phyloP scores from a whole-genome alignment of 768 basidiomycete species.

The Leucosporidium creatinivorum region DNA sequence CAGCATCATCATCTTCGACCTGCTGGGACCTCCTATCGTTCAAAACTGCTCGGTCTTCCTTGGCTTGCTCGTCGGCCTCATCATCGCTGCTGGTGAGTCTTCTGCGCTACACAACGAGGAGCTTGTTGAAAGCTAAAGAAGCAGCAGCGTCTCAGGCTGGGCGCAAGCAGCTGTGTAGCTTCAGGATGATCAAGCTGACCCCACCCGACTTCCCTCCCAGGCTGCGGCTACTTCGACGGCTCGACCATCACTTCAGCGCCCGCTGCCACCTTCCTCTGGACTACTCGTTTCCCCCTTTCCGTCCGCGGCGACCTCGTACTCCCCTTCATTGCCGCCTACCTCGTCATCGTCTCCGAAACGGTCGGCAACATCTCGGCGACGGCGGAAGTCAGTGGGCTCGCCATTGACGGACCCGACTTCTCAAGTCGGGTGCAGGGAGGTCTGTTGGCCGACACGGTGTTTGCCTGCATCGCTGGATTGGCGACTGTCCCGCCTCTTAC shows the following conservation, averaged over 20 bases:
- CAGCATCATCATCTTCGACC: conserved; percentile 61
- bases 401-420: conserved; percentile 61
- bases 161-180: no score
- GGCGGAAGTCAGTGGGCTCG: neutral
- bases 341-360: conserved; percentile 51
- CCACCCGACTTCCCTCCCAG: no score
- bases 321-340: conserved; percentile 58
- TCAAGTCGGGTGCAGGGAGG: conserved; percentile 77
- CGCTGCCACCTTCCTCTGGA: conserved; percentile 56
- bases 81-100: conserved; percentile 54
- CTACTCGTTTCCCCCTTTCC: conserved; percentile 64
- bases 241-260: conserved; percentile 60
- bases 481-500: conserved; percentile 72
- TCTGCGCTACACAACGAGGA: conserved; percentile 35
- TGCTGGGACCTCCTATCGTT: conserved; percentile 76
- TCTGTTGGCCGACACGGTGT: conserved; percentile 65
- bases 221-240: conserved; percentile 65
- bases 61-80: conserved; percentile 55
- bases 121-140: no score
- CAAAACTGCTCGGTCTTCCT: conserved; percentile 49
- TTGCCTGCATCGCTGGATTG: conserved; percentile 69
- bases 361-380: conserved; percentile 62
- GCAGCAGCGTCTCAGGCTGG: no score
- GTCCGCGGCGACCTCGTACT: conserved; percentile 64
- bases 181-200: no score